phyloP scores from a whole-genome alignment of 2,329 filamentous ascomycete species.

The Paraphaeosphaeria sporulosa region DNA sequence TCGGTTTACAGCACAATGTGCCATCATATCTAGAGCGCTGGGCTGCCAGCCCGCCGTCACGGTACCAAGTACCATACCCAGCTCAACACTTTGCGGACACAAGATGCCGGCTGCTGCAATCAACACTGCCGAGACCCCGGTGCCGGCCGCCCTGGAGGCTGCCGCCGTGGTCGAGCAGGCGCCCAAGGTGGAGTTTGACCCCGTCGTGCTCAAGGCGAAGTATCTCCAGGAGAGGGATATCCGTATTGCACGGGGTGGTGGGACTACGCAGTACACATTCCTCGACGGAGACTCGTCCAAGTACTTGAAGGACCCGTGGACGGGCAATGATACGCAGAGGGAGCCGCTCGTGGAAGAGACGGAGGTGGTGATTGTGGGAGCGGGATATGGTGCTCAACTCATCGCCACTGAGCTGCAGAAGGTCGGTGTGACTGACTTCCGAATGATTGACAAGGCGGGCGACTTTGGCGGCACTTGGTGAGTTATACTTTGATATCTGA shows the following conservation, averaged over 20 bases:
- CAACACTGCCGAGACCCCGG: constrained; percentile 23
- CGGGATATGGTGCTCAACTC: constrained; percentile 55
- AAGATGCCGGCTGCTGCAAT: constrained; percentile 9
- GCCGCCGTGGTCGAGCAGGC: constrained; percentile 23
- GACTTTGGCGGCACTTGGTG: constrained; percentile 59
- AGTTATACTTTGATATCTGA: background rate
- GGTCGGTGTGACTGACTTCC: constrained; percentile 49
- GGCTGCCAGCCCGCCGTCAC: background rate
- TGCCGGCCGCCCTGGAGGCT: constrained; percentile 25
- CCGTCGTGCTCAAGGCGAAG: constrained; percentile 33
- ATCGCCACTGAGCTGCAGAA: constrained; percentile 52
- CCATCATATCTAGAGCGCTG: constrained; percentile 4
- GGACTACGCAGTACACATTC: constrained; percentile 38
- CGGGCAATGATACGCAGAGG: constrained; percentile 32
- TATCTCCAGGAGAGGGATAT: constrained; percentile 40
- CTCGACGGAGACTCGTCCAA: constrained; percentile 35
- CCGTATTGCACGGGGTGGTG: constrained; percentile 33
- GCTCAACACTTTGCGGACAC: background rate
- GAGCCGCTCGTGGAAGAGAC: constrained; percentile 38
- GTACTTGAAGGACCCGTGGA: constrained; percentile 40
- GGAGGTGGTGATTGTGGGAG: constrained; percentile 51
- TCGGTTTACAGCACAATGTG: background rate
- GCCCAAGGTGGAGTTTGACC: constrained; percentile 30
- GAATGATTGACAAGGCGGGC: constrained; percentile 56
- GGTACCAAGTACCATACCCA: background rate